phyloP scores from a whole-genome alignment of 495 filamentous ascomycete genomes.

The Margaritispora aquatica region DNA sequence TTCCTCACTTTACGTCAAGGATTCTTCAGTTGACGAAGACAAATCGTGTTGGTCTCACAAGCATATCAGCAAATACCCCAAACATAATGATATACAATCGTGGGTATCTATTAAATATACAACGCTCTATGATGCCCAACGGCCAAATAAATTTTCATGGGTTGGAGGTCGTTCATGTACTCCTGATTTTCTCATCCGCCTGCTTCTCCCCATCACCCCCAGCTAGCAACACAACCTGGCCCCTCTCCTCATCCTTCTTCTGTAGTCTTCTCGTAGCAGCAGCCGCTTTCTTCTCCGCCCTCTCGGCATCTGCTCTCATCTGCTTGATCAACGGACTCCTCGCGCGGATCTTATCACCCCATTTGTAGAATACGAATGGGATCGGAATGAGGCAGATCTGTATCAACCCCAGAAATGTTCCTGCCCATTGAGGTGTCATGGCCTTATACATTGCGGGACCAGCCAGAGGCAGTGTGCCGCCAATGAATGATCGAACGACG shows the following conservation, averaged over 20 bases:
- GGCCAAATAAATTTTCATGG: too few relatives aligned
- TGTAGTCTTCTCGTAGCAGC: constrained; percentile 7
- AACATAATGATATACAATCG: too few relatives aligned
- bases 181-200: background rate
- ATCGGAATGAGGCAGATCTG: constrained; percentile 70
- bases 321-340: constrained; percentile 58
- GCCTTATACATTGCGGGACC: constrained; percentile 63
- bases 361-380: constrained; percentile 71
- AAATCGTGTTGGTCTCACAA: too few relatives aligned
- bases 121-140: background rate
- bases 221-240: background rate
- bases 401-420: constrained; percentile 64
- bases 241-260: constrained; percentile 8
- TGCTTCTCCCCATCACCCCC: constrained; percentile 5
- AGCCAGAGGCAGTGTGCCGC: constrained; percentile 67
- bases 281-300: constrained; percentile 10
- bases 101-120: background rate
- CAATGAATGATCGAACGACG: constrained; percentile 59
- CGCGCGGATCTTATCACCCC: constrained; percentile 61
- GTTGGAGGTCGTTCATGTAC: background rate
- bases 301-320: constrained; percentile 63
- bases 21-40: too few relatives aligned
- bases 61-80: too few relatives aligned
- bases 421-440: constrained; percentile 74
- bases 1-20: too few relatives aligned